These are phyloP conservation scores for Lyophyllum shimeji DNA, from an alignment of 768 basidiomycete species.

Conservation along the genomic window DNA sequence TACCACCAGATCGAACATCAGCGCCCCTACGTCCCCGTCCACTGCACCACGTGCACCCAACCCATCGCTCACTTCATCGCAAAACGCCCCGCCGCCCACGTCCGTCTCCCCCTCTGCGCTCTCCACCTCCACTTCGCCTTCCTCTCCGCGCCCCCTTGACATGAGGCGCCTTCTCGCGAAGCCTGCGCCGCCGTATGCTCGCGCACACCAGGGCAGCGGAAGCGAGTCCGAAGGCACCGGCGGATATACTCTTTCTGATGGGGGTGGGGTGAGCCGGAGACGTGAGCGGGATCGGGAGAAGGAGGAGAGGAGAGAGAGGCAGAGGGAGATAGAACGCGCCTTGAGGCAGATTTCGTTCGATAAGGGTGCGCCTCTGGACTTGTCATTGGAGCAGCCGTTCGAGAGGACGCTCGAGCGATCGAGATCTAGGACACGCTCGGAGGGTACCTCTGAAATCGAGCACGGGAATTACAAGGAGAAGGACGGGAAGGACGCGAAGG, in stretches of 20 bases:
- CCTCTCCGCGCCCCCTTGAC: constrained; percentile 11
- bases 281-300: neutral
- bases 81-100: neutral
- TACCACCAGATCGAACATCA: neutral
- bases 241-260: neutral
- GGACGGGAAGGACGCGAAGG: constrained; percentile 1
- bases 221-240: constrained; percentile 19
- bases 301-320: no score
- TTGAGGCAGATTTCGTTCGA: constrained; percentile 7
- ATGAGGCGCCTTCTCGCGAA: constrained; percentile 24
- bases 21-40: neutral
- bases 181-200: constrained; percentile 19
- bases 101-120: neutral
- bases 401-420: neutral
- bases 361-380: neutral
- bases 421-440: neutral
- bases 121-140: constrained; percentile 1
- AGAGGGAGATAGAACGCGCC: neutral
- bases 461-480: no score
- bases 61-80: no score
- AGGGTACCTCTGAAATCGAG: neutral
- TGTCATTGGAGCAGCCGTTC: neutral
- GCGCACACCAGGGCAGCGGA: constrained; percentile 9
- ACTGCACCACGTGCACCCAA: no score
- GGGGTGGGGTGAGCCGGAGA: neutral